Evolutionary conservation across 768 basidiomycete species (phyloP).

Genomic region (Rhizopogon rudus): DNA sequence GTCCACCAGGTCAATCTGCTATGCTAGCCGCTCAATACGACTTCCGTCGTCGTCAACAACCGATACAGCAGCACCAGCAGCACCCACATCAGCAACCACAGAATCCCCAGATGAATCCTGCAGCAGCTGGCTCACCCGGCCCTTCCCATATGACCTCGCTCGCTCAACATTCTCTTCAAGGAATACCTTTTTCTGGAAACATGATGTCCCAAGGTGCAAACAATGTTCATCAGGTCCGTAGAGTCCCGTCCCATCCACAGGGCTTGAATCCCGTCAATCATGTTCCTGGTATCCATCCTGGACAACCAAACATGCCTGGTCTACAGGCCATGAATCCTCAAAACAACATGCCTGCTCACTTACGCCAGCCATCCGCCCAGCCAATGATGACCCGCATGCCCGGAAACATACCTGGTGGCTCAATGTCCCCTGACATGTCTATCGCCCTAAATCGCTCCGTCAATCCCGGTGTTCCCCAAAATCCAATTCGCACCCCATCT

Average conservation of each 20-base stretch:
- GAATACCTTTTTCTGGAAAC: conserved; percentile 36
- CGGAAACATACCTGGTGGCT: conserved; percentile 24
- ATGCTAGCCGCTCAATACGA: conserved; percentile 11
- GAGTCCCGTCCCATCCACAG: conserved; percentile 56
- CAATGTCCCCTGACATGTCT: conserved; percentile 39
- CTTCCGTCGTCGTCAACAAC: conserved; percentile 7
- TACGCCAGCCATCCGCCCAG: conserved; percentile 32
- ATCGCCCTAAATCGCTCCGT: conserved; percentile 29
- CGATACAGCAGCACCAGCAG: conserved; percentile 24
- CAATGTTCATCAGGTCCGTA: conserved; percentile 37
- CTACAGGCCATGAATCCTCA: conserved; percentile 43
- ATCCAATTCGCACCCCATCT: conserved; percentile 38
- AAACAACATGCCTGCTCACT: conserved; percentile 34
- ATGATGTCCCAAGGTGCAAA: conserved; percentile 38
- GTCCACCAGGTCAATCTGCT: conserved; percentile 16
- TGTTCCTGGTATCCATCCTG: conserved; percentile 30
- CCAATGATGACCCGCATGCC: conserved; percentile 27
- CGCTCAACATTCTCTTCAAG: conserved; percentile 33
- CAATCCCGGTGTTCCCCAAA: conserved; percentile 39
- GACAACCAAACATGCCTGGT: conserved; percentile 31
- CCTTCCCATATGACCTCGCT: conserved; percentile 24
- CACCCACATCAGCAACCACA: conserved; percentile 35
- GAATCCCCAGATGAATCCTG: conserved; percentile 27
- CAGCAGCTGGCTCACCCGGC: conserved; percentile 20
- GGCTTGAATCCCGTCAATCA: conserved; percentile 36